Evolutionary conservation across 116 monocot genomes (phyloP), one percentile per base, ranked within the genome.

Genomic region (Phalaenopsis hybrid): DNA sequence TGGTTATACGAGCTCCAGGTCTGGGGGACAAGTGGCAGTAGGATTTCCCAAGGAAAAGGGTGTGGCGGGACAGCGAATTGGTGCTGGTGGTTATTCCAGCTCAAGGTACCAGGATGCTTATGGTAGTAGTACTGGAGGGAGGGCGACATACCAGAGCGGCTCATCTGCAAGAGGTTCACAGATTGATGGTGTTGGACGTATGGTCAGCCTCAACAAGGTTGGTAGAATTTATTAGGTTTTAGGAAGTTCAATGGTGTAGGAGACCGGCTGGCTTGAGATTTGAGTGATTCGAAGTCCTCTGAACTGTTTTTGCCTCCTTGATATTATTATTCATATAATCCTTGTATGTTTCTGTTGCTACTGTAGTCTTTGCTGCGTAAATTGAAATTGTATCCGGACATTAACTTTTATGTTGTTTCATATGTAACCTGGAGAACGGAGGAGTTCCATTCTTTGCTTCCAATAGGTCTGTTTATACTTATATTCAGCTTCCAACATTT

Each of bases 121-220:
- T 76, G 83, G 87, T 20, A 31, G 73, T 37, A 77, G 73, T 37
- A 77, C 74, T 17, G 46, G 67, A 6, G 80, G 78, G 37, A 77
- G 82, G 67, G 74, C 57, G 7, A 20, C 48, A 1, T 86, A 86
- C 46, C 83, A 85, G 81, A 23, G 80, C 33, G 84, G 86, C 33
- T 70, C 82, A 8, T 58, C 82, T 0, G 46, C 31, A 7, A 91
- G 88, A 65, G 86, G 87, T 1, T 82, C 85, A 8, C 89, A 90
- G 82, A 72, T 78, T 58, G 92, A 90, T 20, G 77, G 81, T 21
- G 81, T 90, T 0, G 85, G 81, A 8, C 88, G 91, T 41, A 92
- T 96, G 96, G 96, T 96, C 8, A 89, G 72, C 79, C 89, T 96
- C 45, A 92, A 80, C 87, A 91, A 80, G 87, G 86, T 17, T 25